Base-by-base conservation (phyloP, 176 grass and related monocot genomes). In the Otatea glauca region DNA sequence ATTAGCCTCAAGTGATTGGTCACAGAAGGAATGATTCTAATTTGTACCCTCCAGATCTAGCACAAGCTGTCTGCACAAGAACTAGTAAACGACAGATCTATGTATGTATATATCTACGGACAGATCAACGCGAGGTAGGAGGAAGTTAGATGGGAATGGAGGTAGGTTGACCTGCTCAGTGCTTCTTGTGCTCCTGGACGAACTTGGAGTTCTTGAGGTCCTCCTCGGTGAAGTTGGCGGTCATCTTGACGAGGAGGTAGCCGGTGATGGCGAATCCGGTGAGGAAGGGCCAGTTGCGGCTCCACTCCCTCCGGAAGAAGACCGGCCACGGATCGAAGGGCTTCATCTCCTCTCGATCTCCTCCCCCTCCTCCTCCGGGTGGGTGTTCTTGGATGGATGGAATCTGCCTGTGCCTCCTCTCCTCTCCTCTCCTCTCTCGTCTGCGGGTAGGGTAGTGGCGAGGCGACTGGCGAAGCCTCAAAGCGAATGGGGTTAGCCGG, bases 301-400 rank as follows among this genome's bases (percentile, higher is more conserved):
- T 79, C 48, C 73, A 93, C 92, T 94, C 95, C 45, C 95, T 72
- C 79, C 87, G 86, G 88, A 97, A 94, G 92, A 97, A 97, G 32
- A 97, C 95, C 18, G 95, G 95, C 95, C 95, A 97, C 41, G 92
- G 95, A 72, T 97, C 95, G 83, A 94, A 97, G 65, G 82, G 59
- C 88, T 83, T 68, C 65, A 15, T 49, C 61, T 47, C 35, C 27
- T 35, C 21, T 25, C 66, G 68, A 21, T 64, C 76, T 29, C 59
- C 67, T 32, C 63, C 63, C 16, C 29, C 76, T 29, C 59, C 67
- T 32, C 63, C 63, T 34, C 29, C 15, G 63, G 29, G 0, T 2
- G 62, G 39, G 39, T 60, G 55, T n/a, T 9, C 55, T 58, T 59
- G 56, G 56, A 59, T 60, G 56, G 56, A 53, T 7, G 51, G 51